These are phyloP conservation scores for Venturia aucupariae DNA, from an alignment of 2,329 filamentous ascomycete species.

Conservation along the genomic window DNA sequence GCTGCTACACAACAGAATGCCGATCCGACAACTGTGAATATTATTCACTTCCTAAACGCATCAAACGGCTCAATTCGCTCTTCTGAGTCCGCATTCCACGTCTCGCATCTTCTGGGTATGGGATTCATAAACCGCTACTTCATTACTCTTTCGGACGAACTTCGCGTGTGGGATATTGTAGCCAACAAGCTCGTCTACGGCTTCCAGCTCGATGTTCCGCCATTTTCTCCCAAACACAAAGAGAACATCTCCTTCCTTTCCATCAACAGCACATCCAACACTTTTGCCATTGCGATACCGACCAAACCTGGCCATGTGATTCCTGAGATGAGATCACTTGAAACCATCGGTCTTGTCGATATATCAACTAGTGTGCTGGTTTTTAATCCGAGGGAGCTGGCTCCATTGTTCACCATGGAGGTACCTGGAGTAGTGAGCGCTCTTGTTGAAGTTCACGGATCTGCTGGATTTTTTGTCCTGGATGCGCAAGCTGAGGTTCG, in stretches of 20 bases:
- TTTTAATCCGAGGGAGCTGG: slow-evolving; percentile 52
- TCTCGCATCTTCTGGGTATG: slow-evolving; percentile 56
- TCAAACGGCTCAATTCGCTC: slow-evolving; percentile 56
- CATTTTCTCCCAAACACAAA: slow-evolving; percentile 26
- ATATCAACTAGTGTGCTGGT: slow-evolving; percentile 43
- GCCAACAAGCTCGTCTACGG: slow-evolving; percentile 63
- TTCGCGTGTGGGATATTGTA: slow-evolving; percentile 79
- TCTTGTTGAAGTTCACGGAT: slow-evolving; percentile 53
- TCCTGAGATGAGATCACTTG: background rate
- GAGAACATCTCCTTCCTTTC: slow-evolving; percentile 51
- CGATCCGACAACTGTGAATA: slow-evolving; percentile 36
- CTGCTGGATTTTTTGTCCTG: slow-evolving; percentile 64
- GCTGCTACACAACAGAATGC: slow-evolving; percentile 45
- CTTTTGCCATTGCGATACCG: slow-evolving; percentile 33
- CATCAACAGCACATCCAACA: slow-evolving; percentile 49
- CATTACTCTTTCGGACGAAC: slow-evolving; percentile 61
- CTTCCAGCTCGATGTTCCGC: slow-evolving; percentile 45
- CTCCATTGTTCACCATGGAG: slow-evolving; percentile 50
- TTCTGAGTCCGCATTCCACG: slow-evolving; percentile 59
- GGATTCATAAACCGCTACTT: slow-evolving; percentile 65
- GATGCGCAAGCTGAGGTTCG: slow-evolving; percentile 69
- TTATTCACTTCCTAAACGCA: slow-evolving; percentile 69
- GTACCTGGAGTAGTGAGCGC: slow-evolving; percentile 52
- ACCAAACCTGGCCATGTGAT: background rate
- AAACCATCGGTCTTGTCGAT: background rate